Evolutionary conservation across 441 rosid genomes (phyloP), one percentile per base, ranked within the genome.

Genomic region (Pelargonium myrrhifolium): DNA sequence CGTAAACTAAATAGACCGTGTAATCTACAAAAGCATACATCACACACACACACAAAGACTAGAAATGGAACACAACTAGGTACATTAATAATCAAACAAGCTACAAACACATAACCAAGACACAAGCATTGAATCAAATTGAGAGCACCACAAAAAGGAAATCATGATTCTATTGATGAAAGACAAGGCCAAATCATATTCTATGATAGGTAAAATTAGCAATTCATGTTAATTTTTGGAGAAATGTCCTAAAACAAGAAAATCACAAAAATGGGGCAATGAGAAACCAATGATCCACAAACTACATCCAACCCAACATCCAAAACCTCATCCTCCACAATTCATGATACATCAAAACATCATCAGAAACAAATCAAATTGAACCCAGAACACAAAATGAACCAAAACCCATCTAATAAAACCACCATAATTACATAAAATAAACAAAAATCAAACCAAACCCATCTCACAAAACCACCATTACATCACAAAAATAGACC

Each of bases 381-480:
- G 6, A 51, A 47, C 55, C 14, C 55, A 66, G 65, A 51, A n/a
- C 55, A 47, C 55, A 66, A 67, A 69, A 28, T 17, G 28, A 0
- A 26, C 21, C 68, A 71, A 58, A 51, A 58, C 60, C 40, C 22
- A 59, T 20, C 58, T 3, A 51, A 51, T 21, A 51, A 51, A 51
- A 51, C 21, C 15, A 51, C 21, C 20, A 51, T 4, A 51, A 49
- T 49, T 49, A 64, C 53, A 17, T 60, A 69, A 65, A 39, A 28
- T 1, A n/a, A 47, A 45, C 55, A 39, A 55, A 31, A 62, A 45
- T 22, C 15, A 55, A 40, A 62, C 10, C 65, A 69, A 11, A 67
- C 37, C 71, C 75, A 67, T 35, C 17, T 61, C 17, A 10, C 24
- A 55, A 64, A 63, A 53, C 42, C 10, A 62, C 11, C 39, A 51